Conservation (phyloP, 768 basidiomycete species). For the Cyclocybe cylindracea region DNA sequence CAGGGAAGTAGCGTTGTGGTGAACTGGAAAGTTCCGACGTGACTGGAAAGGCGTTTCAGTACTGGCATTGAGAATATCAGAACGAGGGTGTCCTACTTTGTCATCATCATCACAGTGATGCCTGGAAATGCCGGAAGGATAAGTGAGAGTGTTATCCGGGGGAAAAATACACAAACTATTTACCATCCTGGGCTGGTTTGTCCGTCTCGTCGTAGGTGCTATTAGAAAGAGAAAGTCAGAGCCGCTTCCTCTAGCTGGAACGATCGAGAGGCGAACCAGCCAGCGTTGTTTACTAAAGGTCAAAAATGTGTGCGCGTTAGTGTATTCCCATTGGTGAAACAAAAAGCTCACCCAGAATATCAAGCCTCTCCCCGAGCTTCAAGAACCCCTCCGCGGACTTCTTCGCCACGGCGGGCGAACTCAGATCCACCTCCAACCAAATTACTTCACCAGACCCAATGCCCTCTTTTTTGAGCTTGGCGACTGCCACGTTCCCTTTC, state of each 20-base stretch:
- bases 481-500: conserved; percentile 22
- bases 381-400: conserved; percentile 13
- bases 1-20: conserved; percentile 14
- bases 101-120: conserved; percentile 11
- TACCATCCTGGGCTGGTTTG: conserved; percentile 4
- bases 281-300: conserved; percentile 7
- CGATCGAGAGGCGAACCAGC: not conserved
- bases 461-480: conserved; percentile 7
- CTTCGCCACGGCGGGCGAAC: conserved; percentile 5
- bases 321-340: not conserved
- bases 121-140: conserved; percentile 1
- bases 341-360: conserved; percentile 10
- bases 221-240: no score
- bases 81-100: conserved; percentile 4
- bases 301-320: not conserved
- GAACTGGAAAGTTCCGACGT: conserved; percentile 18
- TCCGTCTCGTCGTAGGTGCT: not conserved
- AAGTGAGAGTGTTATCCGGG: not conserved
- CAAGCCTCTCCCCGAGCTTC: conserved; percentile 9
- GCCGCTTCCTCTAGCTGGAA: not conserved
- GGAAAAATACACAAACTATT: not conserved
- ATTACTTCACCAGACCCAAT: conserved; percentile 11
- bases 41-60: conserved; percentile 2
- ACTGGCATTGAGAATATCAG: not conserved
- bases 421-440: conserved; percentile 9